Conservation (phyloP, 805 yeast species). For the Blastobotrys parvus region DNA sequence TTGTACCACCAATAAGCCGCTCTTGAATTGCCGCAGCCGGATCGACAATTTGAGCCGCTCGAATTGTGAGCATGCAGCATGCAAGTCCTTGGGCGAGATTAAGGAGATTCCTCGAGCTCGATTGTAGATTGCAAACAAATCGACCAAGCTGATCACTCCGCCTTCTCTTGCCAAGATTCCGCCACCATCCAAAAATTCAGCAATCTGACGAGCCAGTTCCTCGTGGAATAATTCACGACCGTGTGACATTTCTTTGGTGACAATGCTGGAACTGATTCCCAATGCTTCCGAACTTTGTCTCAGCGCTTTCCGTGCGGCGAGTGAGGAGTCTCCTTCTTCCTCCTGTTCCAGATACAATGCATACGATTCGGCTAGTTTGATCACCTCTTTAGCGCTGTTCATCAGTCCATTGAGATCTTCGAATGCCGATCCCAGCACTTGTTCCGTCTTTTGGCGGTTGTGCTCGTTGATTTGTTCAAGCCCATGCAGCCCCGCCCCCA, state of each 20-base stretch:
- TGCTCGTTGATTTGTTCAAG: slow-evolving; percentile 50
- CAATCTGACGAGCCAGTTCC: slow-evolving; percentile 71
- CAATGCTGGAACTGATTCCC: slow-evolving; percentile 27
- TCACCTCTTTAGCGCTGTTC: slow-evolving; percentile 69
- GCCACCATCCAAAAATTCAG: slow-evolving; percentile 52
- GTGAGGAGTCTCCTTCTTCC: slow-evolving; percentile 7
- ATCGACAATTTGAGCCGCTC: slow-evolving; percentile 53
- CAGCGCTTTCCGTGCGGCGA: slow-evolving; percentile 28
- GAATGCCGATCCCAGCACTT: slow-evolving; percentile 57
- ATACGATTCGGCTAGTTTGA: slow-evolving; percentile 39
- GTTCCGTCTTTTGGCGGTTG: slow-evolving; percentile 49
- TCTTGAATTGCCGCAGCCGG: slow-evolving; percentile 32
- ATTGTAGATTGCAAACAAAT: slow-evolving; percentile 56
- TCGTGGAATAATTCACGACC: slow-evolving; percentile 29
- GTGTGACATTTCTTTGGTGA: slow-evolving; percentile 30
- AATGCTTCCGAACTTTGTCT: slow-evolving; percentile 25
- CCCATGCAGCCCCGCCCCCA: slow-evolving; percentile 53
- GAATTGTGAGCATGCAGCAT: slow-evolving; percentile 50
- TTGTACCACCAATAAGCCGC: slow-evolving; percentile 35
- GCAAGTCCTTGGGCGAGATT: slow-evolving; percentile 61
- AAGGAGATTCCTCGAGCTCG: slow-evolving; percentile 57
- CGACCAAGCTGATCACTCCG: slow-evolving; percentile 54
- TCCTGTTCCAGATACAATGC: slow-evolving; percentile 22
- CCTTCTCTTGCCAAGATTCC: slow-evolving; percentile 42
- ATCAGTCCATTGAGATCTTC: slow-evolving; percentile 70